phyloP scores from a whole-genome alignment of 768 basidiomycete species.

The Rubroboletus satanas region DNA sequence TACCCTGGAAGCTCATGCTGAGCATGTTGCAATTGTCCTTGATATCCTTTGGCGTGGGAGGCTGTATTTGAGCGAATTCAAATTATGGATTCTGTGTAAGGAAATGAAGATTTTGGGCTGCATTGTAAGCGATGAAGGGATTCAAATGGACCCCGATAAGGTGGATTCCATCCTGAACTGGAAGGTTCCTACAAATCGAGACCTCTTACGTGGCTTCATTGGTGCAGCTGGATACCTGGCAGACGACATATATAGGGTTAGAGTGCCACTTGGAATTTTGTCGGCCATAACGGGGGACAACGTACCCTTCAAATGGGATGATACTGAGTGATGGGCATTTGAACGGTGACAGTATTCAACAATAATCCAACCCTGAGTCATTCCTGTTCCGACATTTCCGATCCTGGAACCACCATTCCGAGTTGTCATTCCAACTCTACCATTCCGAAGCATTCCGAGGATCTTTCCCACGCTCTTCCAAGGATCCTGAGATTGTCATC shows the following conservation, averaged over 20 bases:
- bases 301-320: not conserved
- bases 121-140: constrained; percentile 36
- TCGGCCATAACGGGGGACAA: not conserved
- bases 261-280: not conserved
- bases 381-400: too few species aligned
- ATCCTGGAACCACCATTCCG: too few species aligned
- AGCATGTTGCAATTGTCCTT: too few species aligned
- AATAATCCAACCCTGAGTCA: too few species aligned
- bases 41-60: constrained; percentile 16
- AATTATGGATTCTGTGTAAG: constrained; percentile 31
- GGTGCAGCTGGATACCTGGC: not conserved
- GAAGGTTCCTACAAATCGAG: not conserved
- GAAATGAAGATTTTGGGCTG: constrained; percentile 35
- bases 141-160: constrained; percentile 43
- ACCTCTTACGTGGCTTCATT: not conserved
- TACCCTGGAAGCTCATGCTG: too few species aligned
- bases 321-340: too few species aligned
- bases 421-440: too few species aligned
- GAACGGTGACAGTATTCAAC: too few species aligned
- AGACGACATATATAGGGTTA: not conserved
- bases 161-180: constrained; percentile 32
- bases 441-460: too few species aligned
- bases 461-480: too few species aligned
- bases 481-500: too few species aligned
- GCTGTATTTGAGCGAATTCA: constrained; percentile 35